These are phyloP conservation scores for Colletotrichum sp. DNA, from an alignment of 2,329 filamentous ascomycete species.

Conservation along the genomic window DNA sequence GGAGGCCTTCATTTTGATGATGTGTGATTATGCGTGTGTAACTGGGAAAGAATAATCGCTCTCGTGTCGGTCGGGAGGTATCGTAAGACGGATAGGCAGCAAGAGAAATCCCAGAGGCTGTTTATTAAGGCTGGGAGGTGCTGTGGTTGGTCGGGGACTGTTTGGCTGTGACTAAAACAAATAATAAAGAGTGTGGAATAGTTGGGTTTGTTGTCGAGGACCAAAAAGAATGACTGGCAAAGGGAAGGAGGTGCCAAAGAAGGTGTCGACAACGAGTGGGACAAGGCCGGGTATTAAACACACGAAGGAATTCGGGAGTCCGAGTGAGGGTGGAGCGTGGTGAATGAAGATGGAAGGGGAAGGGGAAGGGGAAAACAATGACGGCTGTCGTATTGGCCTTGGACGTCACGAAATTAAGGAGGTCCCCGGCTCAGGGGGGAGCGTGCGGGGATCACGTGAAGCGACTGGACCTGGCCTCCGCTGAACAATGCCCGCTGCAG, in stretches of 20 bases:
- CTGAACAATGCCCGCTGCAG: not conserved
- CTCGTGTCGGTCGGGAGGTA: not conserved
- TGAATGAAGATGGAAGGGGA: not conserved
- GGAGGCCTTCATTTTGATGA: slow-evolving; percentile 41
- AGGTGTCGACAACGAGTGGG: slow-evolving; percentile 1
- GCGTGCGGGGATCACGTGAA: not conserved
- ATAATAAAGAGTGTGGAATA: slow-evolving; percentile 8
- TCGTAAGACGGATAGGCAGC: not conserved
- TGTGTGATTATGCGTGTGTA: not conserved
- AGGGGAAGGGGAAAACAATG: slow-evolving; percentile 13
- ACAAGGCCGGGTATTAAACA: slow-evolving; percentile 16
- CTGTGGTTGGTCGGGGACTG: slow-evolving; percentile 1
- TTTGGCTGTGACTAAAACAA: slow-evolving; percentile 1
- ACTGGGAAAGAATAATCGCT: not conserved
- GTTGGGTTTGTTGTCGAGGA: slow-evolving; percentile 9
- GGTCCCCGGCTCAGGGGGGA: slow-evolving; percentile 4
- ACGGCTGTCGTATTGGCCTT: slow-evolving; percentile 6
- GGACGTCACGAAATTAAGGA: slow-evolving; percentile 19
- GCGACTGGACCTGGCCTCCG: not conserved
- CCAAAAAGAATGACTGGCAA: slow-evolving; percentile 19
- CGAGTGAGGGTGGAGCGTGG: not conserved
- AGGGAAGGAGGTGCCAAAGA: not conserved
- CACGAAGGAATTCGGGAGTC: not conserved
- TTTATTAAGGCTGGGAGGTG: not conserved
- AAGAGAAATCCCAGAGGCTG: not conserved